These are phyloP conservation scores for Xylaria venustula DNA, from an alignment of 495 filamentous ascomycete genomes.

Conservation along the genomic window DNA sequence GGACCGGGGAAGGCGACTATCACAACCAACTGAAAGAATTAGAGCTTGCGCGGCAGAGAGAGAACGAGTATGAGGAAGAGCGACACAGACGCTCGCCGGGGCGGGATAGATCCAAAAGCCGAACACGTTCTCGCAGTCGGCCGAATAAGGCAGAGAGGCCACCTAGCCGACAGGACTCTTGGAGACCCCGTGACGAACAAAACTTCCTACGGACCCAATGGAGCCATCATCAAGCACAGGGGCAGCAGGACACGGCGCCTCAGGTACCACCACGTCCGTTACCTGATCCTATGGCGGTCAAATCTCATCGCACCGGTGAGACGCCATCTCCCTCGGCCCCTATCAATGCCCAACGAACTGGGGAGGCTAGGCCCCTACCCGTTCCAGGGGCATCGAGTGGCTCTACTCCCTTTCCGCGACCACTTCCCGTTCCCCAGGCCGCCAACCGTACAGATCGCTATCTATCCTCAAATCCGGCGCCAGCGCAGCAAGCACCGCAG, in stretches of 20 bases:
- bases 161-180: constrained; percentile 62
- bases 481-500: constrained; percentile 28
- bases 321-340: constrained; percentile 21
- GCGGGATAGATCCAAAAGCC: constrained; percentile 23
- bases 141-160: constrained; percentile 49
- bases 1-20: constrained; percentile 34
- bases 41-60: constrained; percentile 79
- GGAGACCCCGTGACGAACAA: constrained; percentile 66
- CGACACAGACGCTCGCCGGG: constrained; percentile 57
- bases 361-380: constrained; percentile 35
- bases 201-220: constrained; percentile 71
- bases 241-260: constrained; percentile 26
- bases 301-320: constrained; percentile 38
- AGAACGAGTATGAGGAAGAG: constrained; percentile 79
- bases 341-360: constrained; percentile 36
- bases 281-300: constrained; percentile 23
- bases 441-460: constrained; percentile 44
- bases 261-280: constrained; percentile 43
- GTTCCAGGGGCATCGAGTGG: constrained; percentile 17
- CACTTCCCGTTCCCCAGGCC: constrained; percentile 32
- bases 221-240: constrained; percentile 54
- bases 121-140: constrained; percentile 36
- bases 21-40: constrained; percentile 81
- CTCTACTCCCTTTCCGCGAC: constrained; percentile 26
- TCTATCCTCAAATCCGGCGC: constrained; percentile 41